These are phyloP conservation scores for Backusella macrospora DNA, from an alignment of 192 early-diverging fungal species.

Conservation along the genomic window DNA sequence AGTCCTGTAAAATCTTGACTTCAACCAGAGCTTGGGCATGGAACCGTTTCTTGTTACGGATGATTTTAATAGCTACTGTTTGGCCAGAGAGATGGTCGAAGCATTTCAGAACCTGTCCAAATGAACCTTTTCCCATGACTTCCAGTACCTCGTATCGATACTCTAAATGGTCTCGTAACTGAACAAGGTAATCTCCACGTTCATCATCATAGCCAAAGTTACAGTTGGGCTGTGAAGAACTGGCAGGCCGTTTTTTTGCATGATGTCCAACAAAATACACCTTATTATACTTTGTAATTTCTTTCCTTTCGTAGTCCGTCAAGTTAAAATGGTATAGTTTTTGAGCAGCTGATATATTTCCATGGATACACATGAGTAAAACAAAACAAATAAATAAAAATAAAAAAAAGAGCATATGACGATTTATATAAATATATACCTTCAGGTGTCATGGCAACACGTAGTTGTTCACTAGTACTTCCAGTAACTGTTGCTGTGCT, in stretches of 20 bases:
- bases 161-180: slow-evolving; percentile 79
- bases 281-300: slow-evolving; percentile 14
- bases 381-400: neutral
- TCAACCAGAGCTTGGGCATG: slow-evolving; percentile 92
- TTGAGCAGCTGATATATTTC: slow-evolving; percentile 4
- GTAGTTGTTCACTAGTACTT: neutral
- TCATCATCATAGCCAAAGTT: slow-evolving; percentile 71
- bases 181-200: slow-evolving; percentile 88
- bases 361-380: neutral
- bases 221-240: neutral
- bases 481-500: neutral
- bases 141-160: slow-evolving; percentile 92
- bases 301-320: slow-evolving; percentile 18
- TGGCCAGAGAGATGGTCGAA: slow-evolving; percentile 88
- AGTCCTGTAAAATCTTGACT: slow-evolving; percentile 84
- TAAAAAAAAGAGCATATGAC: neutral
- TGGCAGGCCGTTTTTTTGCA: slow-evolving; percentile 15
- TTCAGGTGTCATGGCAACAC: slow-evolving; percentile 22
- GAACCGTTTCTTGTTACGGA: slow-evolving; percentile 92
- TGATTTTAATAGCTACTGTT: slow-evolving; percentile 89
- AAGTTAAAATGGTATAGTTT: slow-evolving; percentile 14
- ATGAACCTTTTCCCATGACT: slow-evolving; percentile 88
- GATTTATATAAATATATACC: neutral
- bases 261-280: slow-evolving; percentile 35
- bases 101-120: slow-evolving; percentile 92